phyloP scores from a whole-genome alignment of 2,329 filamentous ascomycete species.

The Pseudopithomyces maydicus region DNA sequence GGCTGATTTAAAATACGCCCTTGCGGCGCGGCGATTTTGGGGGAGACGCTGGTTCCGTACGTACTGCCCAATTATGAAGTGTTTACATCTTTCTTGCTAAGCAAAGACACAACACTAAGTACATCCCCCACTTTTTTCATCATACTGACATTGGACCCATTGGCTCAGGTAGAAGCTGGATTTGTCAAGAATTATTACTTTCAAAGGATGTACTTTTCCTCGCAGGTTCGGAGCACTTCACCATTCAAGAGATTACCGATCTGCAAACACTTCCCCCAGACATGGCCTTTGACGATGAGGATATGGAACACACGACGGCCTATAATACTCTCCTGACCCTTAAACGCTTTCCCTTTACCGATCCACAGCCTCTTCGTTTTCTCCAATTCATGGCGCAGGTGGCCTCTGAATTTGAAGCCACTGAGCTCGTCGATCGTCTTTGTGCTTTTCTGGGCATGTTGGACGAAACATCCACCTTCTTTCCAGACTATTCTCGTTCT shows the following conservation, averaged over 20 bases:
- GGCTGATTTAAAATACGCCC: neutral
- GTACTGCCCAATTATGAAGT: no score
- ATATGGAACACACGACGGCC: neutral
- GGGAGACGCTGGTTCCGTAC: neutral
- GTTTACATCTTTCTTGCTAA: no score
- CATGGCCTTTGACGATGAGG: neutral
- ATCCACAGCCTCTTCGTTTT: conserved; percentile 16
- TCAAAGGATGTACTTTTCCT: conserved; percentile 8
- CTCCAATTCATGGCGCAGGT: conserved; percentile 14
- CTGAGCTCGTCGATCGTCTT: conserved; percentile 12
- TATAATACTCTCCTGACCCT: conserved; percentile 19
- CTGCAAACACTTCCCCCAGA: conserved; percentile 10
- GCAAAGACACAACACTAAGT: no score
- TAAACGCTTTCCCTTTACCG: conserved; percentile 14
- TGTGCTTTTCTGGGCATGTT: conserved; percentile 20
- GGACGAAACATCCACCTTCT: conserved; percentile 9
- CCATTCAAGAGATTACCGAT: conserved; percentile 14
- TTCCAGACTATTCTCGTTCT: conserved; percentile 16
- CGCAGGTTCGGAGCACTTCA: conserved; percentile 12
- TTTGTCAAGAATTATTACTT: conserved; percentile 21
- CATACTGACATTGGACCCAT: no score
- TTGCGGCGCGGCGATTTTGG: conserved; percentile 13
- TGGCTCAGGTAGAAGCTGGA: conserved; percentile 11
- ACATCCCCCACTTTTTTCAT: no score
- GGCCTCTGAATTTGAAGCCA: conserved; percentile 12